Evolutionary conservation across 2,329 filamentous ascomycete species (phyloP), one percentile per base, ranked within the genome.

Genomic region (Fusarium cyanostomum): DNA sequence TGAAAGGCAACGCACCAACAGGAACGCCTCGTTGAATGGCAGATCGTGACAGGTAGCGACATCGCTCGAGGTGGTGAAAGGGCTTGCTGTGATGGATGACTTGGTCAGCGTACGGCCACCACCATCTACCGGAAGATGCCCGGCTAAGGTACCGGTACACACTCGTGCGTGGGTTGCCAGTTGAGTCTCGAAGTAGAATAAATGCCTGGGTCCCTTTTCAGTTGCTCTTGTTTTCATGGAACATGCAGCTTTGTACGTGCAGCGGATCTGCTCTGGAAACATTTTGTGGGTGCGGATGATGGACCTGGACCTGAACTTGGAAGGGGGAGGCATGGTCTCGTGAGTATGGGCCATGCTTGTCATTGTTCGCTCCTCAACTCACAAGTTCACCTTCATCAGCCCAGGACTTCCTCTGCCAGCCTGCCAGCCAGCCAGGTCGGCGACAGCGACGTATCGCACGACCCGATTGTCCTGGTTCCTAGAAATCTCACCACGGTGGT

Each of bases 251-350:
- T 9, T 35, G 13, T 15, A 11, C 12, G 16, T 15, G 8, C 12
- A 27, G 9, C 39, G 24, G 9, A 33, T 33, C 30, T 13, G n/a
- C n/a, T n/a, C 41, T 60, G 41, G 62, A 65, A 65, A 65, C 62
- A 65, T 52, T 66, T 66, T 65, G 62, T 65, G 62, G 62, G 45
- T 37, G 37, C 37, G 16, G 15, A 13, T 31, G 28, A 9, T 42
- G 4, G 35, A 41, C n/a, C n/a, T 42, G 48, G 37, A n/a, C 30
- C 33, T 41, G 51, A 39, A 43, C 26, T 54, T 37, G 12, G 28
- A 48, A 59, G 58, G 62, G 34, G 44, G 50, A 31, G 37, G 13
- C 10, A 13, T 16, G 45, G 38, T 58, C 35, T 58, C 62, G 51
- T 61, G 39, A 49, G 45, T 38, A 43, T 33, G 13, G 27, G 16